Evolutionary conservation across 129 eudicot species (phyloP).

Genomic region (Pseudognaphalium luteoalbum): DNA sequence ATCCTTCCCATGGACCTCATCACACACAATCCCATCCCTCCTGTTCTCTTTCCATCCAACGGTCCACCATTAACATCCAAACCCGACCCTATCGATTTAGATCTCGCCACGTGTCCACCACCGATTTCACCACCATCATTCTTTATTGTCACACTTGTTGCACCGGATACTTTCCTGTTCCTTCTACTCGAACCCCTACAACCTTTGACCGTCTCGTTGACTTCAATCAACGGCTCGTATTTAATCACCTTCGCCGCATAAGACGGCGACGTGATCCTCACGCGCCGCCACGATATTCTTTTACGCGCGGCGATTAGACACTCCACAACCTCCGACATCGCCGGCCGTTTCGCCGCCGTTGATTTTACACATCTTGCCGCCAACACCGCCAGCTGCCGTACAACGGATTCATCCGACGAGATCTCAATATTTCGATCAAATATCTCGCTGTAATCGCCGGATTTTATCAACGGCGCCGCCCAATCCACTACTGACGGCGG

Average conservation of each 20-base stretch:
- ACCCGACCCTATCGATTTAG: slow-evolving; percentile 61
- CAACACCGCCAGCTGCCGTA: slow-evolving; percentile 56
- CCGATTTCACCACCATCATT: not conserved
- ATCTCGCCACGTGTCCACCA: slow-evolving; percentile 37
- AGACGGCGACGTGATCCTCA: slow-evolving; percentile 40
- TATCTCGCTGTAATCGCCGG: slow-evolving; percentile 50
- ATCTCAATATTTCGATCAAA: slow-evolving; percentile 63
- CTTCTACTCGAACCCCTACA: slow-evolving; percentile 49
- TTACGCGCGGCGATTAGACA: slow-evolving; percentile 37
- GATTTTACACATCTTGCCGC: slow-evolving; percentile 78
- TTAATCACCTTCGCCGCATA: not conserved
- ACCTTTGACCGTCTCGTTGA: slow-evolving; percentile 31
- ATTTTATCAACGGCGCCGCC: slow-evolving; percentile 68
- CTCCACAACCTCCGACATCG: slow-evolving; percentile 70
- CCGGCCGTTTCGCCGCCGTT: slow-evolving; percentile 68
- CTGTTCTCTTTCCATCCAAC: slow-evolving; percentile 42
- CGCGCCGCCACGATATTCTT: slow-evolving; percentile 60
- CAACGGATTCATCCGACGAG: slow-evolving; percentile 41
- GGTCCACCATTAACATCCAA: slow-evolving; percentile 43
- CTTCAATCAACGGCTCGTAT: slow-evolving; percentile 47
- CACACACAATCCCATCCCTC: slow-evolving; percentile 37
- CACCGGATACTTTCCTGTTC: slow-evolving; percentile 59
- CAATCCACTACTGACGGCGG: slow-evolving; percentile 93
- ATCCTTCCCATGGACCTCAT: slow-evolving; percentile 43
- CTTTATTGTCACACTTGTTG: slow-evolving; percentile 28